Evolutionary conservation across 2,329 filamentous ascomycete species (phyloP), one percentile per base, ranked within the genome.

Genomic region (Didymosphaeria variabile): DNA sequence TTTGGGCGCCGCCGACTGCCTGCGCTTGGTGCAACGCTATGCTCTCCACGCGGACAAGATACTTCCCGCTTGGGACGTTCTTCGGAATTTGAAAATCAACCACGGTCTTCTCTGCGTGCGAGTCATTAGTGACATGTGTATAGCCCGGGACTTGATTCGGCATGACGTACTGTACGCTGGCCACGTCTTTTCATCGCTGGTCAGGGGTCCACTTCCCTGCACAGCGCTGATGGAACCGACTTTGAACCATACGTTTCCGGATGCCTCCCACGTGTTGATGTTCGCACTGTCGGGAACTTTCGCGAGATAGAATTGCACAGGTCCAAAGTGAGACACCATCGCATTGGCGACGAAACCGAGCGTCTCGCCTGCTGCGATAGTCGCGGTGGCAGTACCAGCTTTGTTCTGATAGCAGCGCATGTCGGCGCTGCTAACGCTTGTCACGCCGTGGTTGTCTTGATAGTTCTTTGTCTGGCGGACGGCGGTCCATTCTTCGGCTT

Each of bases 301-400:
- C 67, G 85, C 86, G 59, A 87, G 79, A 68, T 87, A 87, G 1
- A 84, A 84, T 64, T 86, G 75, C 2, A 83, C 83, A 17, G 85
- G 85, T 1, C 85, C 85, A 60, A 84, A 80, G 72, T 88, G 86
- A 31, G 79, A 80, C 1, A 85, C 76, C 32, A 76, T 74, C 0
- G 81, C 64, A 45, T 78, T 78, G 15, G 80, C 78, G 17, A 79
- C 80, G 74, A 83, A 83, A n/a, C 76, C 76, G 0, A 85, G 69
- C 0, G 77, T 79, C 12, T 76, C 75, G 21, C 83, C 82, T 17
- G 83, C 83, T 10, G 79, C 78, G 7, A 83, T 77, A 46, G 74
- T 80, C 61, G 80, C 79, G 1, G 79, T 82, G 52, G 76, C 71
- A 0, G 77, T 78, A 2, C 80, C 81, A 46, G 79, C 76, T 21